Evolutionary conservation across 805 yeast species (phyloP), one percentile per base, ranked within the genome.

Genomic region (Spathaspora passalidarum): DNA sequence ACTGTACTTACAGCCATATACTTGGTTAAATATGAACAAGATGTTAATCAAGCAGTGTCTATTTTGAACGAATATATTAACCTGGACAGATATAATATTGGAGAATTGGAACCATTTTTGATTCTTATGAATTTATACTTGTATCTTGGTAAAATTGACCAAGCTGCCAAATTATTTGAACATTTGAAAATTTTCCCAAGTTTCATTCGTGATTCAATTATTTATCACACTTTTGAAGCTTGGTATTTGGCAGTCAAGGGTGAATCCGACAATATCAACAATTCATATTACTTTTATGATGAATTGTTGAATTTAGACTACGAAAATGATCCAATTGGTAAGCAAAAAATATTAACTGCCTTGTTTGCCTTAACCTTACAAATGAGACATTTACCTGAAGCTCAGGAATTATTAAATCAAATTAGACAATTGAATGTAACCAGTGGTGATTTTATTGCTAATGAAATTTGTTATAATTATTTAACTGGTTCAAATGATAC

Each of bases 371-470:
- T 90, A 49, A 89, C 91, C 50, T 67, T 91, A 56, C 89, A 88
- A 68, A 78, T 89, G 61, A 80, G 82, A 42, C 86, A 91, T 58
- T 71, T 80, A 46, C 92, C 91, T 2, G 97, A 92, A 66, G 91
- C 96, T 8, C 77, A 78, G 48, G 88, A 87, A 50, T 71, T 82
- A 32, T 53, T 65, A 49, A 49, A 54, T 34, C 73, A 68, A 52
- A 67, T 86, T 10, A 67, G 66, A 23, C 65, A 79, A 65, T 64
- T 70, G 25, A 68, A 67, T 14, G 51, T 53, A 38, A 53, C 56
- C 11, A 55, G 61, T 23, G 72, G 66, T 13, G 81, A 81, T 59
- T 69, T 80, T 34, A 54, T 84, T 35, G 86, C 89, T 40, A 82
- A 85, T 60, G 76, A 82, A 58, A 80, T 87, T 49, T 76, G 89